These are phyloP conservation scores for Kurtzmaniella natalensis DNA, from an alignment of 1,139 yeast genomes.

Conservation along the genomic window DNA sequence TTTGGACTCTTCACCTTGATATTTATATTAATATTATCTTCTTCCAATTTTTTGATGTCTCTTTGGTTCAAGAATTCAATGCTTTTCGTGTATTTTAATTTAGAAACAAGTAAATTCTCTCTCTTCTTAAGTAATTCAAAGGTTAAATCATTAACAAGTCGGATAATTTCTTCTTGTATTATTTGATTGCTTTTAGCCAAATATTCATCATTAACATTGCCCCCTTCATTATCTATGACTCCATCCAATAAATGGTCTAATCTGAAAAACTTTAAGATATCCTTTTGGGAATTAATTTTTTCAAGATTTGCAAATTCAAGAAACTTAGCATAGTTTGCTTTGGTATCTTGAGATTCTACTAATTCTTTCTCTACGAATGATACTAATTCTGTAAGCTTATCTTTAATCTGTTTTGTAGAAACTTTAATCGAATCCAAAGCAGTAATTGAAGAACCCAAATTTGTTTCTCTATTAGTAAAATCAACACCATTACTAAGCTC, in stretches of 20 bases:
- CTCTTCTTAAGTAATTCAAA: conserved; percentile 32
- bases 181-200: conserved; percentile 15
- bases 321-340: conserved; percentile 27
- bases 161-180: conserved; percentile 40
- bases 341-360: conserved; percentile 32
- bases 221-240: conserved; percentile 1
- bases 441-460: not conserved
- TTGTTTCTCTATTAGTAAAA: not conserved
- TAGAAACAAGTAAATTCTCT: conserved; percentile 21
- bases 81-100: conserved; percentile 13
- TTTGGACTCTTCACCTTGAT: not conserved
- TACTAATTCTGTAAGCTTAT: conserved; percentile 37
- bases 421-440: conserved; percentile 23
- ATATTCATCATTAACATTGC: conserved; percentile 2
- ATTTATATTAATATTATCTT: not conserved
- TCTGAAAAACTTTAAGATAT: conserved; percentile 31
- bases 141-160: conserved; percentile 38
- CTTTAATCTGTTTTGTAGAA: conserved; percentile 34
- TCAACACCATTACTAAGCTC: not conserved
- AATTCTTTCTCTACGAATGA: conserved; percentile 39
- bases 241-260: conserved; percentile 34
- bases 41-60: conserved; percentile 3
- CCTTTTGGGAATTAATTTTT: conserved; percentile 31
- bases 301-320: conserved; percentile 22
- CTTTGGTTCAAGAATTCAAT: conserved; percentile 12